These are phyloP conservation scores for Penicillium sp. DNA, from an alignment of 2,329 filamentous ascomycete genomes.

Conservation along the genomic window DNA sequence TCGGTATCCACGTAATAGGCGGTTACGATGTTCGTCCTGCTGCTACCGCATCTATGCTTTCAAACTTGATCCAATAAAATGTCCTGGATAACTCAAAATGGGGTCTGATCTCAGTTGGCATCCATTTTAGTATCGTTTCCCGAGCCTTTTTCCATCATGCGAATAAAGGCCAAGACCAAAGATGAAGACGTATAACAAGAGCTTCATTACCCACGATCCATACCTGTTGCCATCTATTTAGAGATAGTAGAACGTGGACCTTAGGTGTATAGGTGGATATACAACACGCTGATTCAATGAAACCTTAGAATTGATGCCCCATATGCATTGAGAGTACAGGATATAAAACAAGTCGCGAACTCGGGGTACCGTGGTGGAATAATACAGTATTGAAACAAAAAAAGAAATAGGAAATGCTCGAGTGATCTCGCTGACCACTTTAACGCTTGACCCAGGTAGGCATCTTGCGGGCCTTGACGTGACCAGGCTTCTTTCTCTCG, in stretches of 20 bases:
- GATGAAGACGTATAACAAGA: not conserved
- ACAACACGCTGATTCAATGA: not conserved
- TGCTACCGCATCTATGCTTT: not conserved
- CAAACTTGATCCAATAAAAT: not conserved
- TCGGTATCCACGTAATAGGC: not conserved
- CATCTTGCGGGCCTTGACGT: conserved; percentile 96
- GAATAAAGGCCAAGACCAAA: not conserved
- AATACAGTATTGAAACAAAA: conserved; percentile 32
- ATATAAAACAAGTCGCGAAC: conserved; percentile 31
- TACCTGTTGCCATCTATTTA: not conserved
- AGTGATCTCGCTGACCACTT: conserved; percentile 23
- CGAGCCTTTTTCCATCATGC: not conserved
- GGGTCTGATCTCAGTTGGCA: not conserved
- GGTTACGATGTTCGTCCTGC: not conserved
- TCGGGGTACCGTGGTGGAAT: conserved; percentile 26
- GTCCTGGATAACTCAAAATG: not conserved
- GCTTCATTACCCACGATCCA: not conserved
- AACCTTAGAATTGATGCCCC: conserved; percentile 19
- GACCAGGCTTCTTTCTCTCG: conserved; percentile 97
- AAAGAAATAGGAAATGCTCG: conserved; percentile 14
- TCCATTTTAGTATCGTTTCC: not conserved
- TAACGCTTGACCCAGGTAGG: conserved; percentile 93
- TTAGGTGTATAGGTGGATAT: too few species aligned
- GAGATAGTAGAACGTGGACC: not conserved
- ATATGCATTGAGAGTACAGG: conserved; percentile 32